A percentile compares a stretch with the other conserved stretches of the same genome.
These are phyloP conservation scores for Rachicladosporium sp. DNA, from an alignment of 2,329 filamentous ascomycete genomes.

Conservation along the genomic window DNA sequence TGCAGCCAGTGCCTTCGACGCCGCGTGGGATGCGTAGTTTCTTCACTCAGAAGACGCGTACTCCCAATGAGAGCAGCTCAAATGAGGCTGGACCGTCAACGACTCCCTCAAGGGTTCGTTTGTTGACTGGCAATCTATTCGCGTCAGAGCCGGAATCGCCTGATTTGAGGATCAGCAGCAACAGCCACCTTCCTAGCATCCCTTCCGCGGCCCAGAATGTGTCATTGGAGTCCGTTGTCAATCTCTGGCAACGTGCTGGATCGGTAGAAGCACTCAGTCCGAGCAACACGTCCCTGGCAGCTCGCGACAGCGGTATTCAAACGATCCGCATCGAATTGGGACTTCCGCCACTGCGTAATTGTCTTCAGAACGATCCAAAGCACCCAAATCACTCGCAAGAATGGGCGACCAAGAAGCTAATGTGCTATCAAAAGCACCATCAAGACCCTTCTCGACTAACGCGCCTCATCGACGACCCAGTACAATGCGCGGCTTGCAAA, in stretches of 20 bases:
- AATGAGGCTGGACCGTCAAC: background rate
- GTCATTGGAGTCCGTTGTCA: no score
- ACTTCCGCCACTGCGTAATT: constrained; percentile 5
- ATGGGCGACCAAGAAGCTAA: constrained; percentile 11
- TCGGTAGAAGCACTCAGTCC: no score
- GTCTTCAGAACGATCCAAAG: constrained; percentile 1
- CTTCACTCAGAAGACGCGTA: no score
- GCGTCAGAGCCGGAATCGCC: no score
- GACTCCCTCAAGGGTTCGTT: background rate
- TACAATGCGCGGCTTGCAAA: constrained; percentile 7
- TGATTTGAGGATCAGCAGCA: no score
- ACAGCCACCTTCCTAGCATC: no score
- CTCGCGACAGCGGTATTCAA: background rate
- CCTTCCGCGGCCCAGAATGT: no score
- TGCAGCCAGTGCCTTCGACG: no score
- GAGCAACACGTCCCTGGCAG: no score
- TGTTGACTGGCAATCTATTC: background rate
- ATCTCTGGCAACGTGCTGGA: no score
- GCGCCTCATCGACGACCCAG: constrained; percentile 4
- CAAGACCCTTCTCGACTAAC: constrained; percentile 1
- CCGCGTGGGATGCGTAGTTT: no score
- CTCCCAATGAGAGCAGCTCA: no score
- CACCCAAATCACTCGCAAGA: constrained; percentile 9
- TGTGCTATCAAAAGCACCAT: constrained; percentile 7
- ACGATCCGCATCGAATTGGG: constrained; percentile 3